phyloP scores from a whole-genome alignment of 2,329 filamentous ascomycete species.

The Stagonosporopsis rhizophila region DNA sequence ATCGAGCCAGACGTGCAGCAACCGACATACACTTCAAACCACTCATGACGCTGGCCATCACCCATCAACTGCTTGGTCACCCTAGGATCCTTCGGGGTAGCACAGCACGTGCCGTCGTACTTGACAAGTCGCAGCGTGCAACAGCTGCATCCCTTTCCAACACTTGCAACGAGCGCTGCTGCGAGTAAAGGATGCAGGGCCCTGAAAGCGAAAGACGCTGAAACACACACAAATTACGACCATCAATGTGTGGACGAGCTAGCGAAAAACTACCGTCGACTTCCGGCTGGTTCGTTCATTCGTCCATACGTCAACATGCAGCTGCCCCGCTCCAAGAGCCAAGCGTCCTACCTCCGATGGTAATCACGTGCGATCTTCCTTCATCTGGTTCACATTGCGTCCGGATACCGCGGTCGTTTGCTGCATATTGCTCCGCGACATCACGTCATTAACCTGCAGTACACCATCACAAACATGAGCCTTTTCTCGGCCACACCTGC shows the following conservation, averaged over 20 bases:
- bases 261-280: slow-evolving; percentile 12
- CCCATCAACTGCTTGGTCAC: slow-evolving; percentile 14
- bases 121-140: slow-evolving; percentile 15
- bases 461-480: neutral
- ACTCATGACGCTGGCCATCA: slow-evolving; percentile 28
- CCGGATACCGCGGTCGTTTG: neutral
- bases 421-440: neutral
- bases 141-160: slow-evolving; percentile 8
- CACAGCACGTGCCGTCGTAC: slow-evolving; percentile 36
- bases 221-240: slow-evolving; percentile 31
- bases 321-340: slow-evolving; percentile 12
- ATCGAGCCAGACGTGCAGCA: slow-evolving; percentile 43
- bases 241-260: slow-evolving; percentile 22
- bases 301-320: slow-evolving; percentile 40
- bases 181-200: slow-evolving; percentile 17
- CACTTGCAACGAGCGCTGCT: slow-evolving; percentile 8
- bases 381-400: slow-evolving; percentile 10
- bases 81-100: slow-evolving; percentile 27
- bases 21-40: slow-evolving; percentile 31
- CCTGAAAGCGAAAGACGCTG: slow-evolving; percentile 25
- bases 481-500: neutral
- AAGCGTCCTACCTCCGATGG: slow-evolving; percentile 10
- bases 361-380: slow-evolving; percentile 30
- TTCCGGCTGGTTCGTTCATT: slow-evolving; percentile 17
- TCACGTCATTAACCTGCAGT: slow-evolving; percentile 10